phyloP scores from a whole-genome alignment of 441 rosid species.

The Erodium trifolium region DNA sequence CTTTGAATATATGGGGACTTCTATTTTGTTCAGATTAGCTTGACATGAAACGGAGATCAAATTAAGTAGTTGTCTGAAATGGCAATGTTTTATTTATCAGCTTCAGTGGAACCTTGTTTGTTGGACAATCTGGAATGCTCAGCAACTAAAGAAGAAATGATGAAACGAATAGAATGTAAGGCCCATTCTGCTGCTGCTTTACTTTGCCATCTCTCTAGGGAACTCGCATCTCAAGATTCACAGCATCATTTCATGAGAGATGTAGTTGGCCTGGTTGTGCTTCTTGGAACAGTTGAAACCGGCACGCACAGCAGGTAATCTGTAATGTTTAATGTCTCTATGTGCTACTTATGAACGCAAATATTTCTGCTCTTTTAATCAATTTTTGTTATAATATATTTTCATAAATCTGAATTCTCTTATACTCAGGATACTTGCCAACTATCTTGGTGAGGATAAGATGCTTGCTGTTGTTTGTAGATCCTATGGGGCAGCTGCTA shows the following conservation, averaged over 20 bases:
- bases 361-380: not conserved
- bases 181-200: conserved; percentile 39
- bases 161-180: conserved; percentile 31
- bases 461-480: conserved; percentile 59
- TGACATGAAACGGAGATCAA: not conserved
- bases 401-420: conserved; percentile 3
- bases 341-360: too few relatives aligned
- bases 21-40: not conserved
- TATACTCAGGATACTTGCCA: conserved; percentile 43
- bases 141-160: conserved; percentile 36
- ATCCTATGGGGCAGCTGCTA: conserved; percentile 29
- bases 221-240: conserved; percentile 13
- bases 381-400: not conserved
- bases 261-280: conserved; percentile 56
- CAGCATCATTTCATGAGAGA: conserved; percentile 20
- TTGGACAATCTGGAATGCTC: conserved; percentile 19
- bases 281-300: conserved; percentile 49
- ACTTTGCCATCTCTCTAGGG: conserved; percentile 26
- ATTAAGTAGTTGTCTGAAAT: conserved; percentile 4
- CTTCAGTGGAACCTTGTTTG: conserved; percentile 26
- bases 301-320: conserved; percentile 47
- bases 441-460: conserved; percentile 53
- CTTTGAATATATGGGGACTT: not conserved
- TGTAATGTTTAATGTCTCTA: not conserved
- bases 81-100: conserved; percentile 21